These are phyloP conservation scores for Hemileccinum impolitum DNA, from an alignment of 768 basidiomycete species.

Conservation along the genomic window DNA sequence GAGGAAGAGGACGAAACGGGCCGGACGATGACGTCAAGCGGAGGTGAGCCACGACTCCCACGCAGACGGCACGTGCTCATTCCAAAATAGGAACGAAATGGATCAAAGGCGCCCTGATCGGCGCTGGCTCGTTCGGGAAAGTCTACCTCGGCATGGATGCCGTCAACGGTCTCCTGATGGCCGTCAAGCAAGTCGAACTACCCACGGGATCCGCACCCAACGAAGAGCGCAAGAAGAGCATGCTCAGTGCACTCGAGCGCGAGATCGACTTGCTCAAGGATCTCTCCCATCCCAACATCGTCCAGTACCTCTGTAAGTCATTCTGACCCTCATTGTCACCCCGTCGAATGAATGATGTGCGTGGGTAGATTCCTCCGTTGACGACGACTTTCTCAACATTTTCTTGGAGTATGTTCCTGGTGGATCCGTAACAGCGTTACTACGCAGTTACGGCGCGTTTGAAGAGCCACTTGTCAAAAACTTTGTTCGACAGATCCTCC, in stretches of 20 bases:
- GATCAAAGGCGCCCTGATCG: slow-evolving; percentile 96
- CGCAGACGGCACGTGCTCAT: slow-evolving; percentile 1
- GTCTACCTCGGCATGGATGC: slow-evolving; percentile 97
- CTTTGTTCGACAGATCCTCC: slow-evolving; percentile 88
- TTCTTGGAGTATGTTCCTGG: slow-evolving; percentile 97
- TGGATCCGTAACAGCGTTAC: slow-evolving; percentile 85
- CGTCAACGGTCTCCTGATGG: slow-evolving; percentile 86
- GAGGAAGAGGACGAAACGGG: slow-evolving; percentile 51
- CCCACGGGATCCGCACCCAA: slow-evolving; percentile 80
- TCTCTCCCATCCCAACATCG: slow-evolving; percentile 92
- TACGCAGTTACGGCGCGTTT: slow-evolving; percentile 91
- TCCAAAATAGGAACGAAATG: slow-evolving; percentile 72
- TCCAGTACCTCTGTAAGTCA: slow-evolving; percentile 90
- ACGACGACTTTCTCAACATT: slow-evolving; percentile 89
- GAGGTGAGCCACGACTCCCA: slow-evolving; percentile 36
- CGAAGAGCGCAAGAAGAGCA: slow-evolving; percentile 89
- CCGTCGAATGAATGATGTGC: not conserved
- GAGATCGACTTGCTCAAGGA: slow-evolving; percentile 94
- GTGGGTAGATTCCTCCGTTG: slow-evolving; percentile 81
- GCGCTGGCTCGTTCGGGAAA: slow-evolving; percentile 92
- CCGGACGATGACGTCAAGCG: slow-evolving; percentile 52
- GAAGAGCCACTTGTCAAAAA: slow-evolving; percentile 90
- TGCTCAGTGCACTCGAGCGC: slow-evolving; percentile 87
- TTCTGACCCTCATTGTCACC: not conserved
- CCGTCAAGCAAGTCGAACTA: slow-evolving; percentile 95